A percentile compares a stretch with the other conserved stretches of the same genome.
Conservation (phyloP, 768 basidiomycete genomes). For the Royoungia palumana region DNA sequence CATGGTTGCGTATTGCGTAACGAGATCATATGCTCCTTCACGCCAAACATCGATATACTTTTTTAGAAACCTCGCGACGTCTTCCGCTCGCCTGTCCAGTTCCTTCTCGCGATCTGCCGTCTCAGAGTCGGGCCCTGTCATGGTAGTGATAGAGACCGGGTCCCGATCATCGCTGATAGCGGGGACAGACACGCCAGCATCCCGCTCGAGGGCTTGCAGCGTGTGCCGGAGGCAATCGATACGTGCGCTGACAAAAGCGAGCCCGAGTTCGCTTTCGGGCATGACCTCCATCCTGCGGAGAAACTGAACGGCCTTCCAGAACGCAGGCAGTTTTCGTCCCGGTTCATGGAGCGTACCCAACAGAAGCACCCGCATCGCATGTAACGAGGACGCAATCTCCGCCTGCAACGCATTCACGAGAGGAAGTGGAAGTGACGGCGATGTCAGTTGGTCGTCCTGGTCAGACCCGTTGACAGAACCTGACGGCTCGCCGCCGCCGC, state of each 20-base stretch:
- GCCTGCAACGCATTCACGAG: constrained; percentile 51
- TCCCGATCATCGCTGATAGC: constrained; percentile 9
- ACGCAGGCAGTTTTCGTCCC: constrained; percentile 75
- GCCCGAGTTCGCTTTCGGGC: constrained; percentile 74
- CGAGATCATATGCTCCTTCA: constrained; percentile 88
- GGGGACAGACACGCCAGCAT: constrained; percentile 35
- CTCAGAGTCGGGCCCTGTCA: constrained; percentile 9
- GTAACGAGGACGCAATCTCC: constrained; percentile 64
- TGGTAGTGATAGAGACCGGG: constrained; percentile 2
- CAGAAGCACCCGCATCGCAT: constrained; percentile 71
- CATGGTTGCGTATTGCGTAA: constrained; percentile 86
- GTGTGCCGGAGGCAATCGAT: constrained; percentile 58
- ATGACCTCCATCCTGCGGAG: constrained; percentile 76
- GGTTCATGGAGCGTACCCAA: constrained; percentile 78
- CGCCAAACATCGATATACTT: constrained; percentile 89
- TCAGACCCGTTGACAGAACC: constrained; percentile 38
- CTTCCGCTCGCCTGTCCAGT: constrained; percentile 63
- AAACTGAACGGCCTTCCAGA: constrained; percentile 89
- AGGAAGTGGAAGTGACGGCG: constrained; percentile 14
- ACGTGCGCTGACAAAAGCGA: constrained; percentile 79
- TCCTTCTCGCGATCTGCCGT: constrained; percentile 36
- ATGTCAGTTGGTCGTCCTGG: too few relatives aligned
- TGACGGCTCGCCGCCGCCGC: constrained; percentile 32
- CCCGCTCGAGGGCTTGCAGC: constrained; percentile 50
- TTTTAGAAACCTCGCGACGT: constrained; percentile 74